Conservation (phyloP, 805 yeast species). For the Kodamaea neixiangensis region DNA sequence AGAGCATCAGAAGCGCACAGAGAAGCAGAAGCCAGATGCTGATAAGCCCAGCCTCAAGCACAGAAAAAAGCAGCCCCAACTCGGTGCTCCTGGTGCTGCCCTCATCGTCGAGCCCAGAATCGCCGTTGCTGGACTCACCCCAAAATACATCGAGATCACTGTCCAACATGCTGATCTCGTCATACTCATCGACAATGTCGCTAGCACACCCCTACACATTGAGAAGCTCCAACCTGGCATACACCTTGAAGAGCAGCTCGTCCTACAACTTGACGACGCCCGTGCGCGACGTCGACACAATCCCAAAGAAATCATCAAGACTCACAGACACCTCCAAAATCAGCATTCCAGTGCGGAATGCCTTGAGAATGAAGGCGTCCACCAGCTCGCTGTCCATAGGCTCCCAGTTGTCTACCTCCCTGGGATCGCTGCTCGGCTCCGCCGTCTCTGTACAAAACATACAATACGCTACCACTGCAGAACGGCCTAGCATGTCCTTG, state of each 20-base stretch:
- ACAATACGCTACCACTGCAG: constrained; percentile 8
- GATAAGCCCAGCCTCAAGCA: neutral
- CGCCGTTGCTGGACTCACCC: constrained; percentile 5
- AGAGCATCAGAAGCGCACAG: constrained; percentile 5
- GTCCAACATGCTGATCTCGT: constrained; percentile 17
- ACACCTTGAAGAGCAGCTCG: constrained; percentile 10
- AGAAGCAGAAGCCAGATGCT: constrained; percentile 7
- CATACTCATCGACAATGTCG: constrained; percentile 20
- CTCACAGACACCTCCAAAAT: neutral
- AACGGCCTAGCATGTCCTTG: constrained; percentile 6
- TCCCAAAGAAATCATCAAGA: constrained; percentile 4
- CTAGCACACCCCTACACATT: constrained; percentile 16
- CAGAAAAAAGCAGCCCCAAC: neutral
- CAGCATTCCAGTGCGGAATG: constrained; percentile 3
- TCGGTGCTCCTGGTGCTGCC: constrained; percentile 9
- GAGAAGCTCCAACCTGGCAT: constrained; percentile 14
- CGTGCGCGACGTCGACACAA: constrained; percentile 8
- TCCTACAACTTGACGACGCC: constrained; percentile 9
- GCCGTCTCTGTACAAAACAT: neutral
- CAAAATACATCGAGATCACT: constrained; percentile 11
- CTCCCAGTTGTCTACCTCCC: neutral
- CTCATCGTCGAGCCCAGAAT: constrained; percentile 3
- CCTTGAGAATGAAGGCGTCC: constrained; percentile 3
- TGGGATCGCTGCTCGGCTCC: neutral
- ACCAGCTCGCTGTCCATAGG: constrained; percentile 1